phyloP scores from a whole-genome alignment of 2,329 filamentous ascomycete species.

The Coccinonectria pachysandricola region DNA sequence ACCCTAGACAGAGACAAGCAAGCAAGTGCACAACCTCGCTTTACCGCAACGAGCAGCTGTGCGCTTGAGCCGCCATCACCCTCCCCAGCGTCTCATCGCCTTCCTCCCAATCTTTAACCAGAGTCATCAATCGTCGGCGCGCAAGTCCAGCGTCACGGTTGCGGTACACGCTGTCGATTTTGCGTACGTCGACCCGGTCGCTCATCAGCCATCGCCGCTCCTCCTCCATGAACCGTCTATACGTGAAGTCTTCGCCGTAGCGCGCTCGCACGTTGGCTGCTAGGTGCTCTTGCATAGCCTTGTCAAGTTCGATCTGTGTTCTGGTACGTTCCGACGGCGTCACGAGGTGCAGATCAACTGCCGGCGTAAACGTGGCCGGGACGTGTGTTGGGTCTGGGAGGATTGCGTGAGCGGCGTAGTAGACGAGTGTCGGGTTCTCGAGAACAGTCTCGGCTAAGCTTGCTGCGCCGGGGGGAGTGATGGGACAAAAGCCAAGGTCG shows the following conservation, averaged over 20 bases:
- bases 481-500: conserved; percentile 29
- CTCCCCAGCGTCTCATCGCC: conserved; percentile 27
- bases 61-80: conserved; percentile 23
- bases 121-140: conserved; percentile 23
- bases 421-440: conserved; percentile 24
- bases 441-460: conserved; percentile 21
- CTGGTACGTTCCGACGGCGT: conserved; percentile 14
- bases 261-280: conserved; percentile 20
- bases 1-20: too few species aligned
- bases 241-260: conserved; percentile 22
- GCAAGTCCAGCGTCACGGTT: conserved; percentile 29
- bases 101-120: conserved; percentile 31
- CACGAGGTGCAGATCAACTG: conserved; percentile 15
- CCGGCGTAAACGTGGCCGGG: conserved; percentile 20
- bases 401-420: conserved; percentile 27
- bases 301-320: conserved; percentile 18
- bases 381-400: conserved; percentile 17
- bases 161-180: conserved; percentile 34
- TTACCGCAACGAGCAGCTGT: conserved; percentile 17
- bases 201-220: conserved; percentile 31
- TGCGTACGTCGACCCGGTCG: conserved; percentile 28
- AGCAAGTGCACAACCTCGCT: too few species aligned
- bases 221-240: conserved; percentile 22
- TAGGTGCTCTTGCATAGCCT: conserved; percentile 21
- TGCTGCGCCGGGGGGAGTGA: conserved; percentile 19